Evolutionary conservation across 192 early-diverging fungal genomes (phyloP), one percentile per base, ranked within the genome.

Genomic region (Diversispora epigaea): DNA sequence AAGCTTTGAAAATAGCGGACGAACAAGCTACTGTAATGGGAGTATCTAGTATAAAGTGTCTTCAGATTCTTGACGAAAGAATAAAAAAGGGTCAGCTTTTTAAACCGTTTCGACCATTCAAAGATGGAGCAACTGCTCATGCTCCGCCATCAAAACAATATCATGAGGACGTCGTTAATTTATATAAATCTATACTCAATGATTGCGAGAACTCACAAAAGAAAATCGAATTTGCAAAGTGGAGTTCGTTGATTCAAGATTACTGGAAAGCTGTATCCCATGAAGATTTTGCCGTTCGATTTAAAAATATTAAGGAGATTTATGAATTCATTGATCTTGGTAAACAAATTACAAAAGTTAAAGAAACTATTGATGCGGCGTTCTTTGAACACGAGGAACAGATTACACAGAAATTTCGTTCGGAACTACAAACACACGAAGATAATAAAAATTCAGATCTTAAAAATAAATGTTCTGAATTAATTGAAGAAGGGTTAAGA

Each of bases 241-340:
- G n/a, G n/a, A n/a, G n/a, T n/a, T n/a, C n/a, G n/a, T n/a, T n/a
- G n/a, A n/a, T n/a, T n/a, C n/a, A n/a, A n/a, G n/a, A n/a, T 32
- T 73, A 56, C 32, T 56, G 47, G 61, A 61, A 15, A 11, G 71
- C 71, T 19, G 61, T 47, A 10, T 61, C 57, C 4, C 61, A 40
- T 62, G 57, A 54, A 17, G 32, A 65, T 25, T 75, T 75, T 62
- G 56, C 73, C n/a, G 73, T 75, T 43, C 73, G 43, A 17, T 75
- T 75, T 22, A 75, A 75, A 62, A 75, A 75, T 55, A 56, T 75
- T 2, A 75, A 22, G 32, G 61, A 75, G 55, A 75, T 75, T 19
- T 55, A 65, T 49, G 61, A 75, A 75, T 75, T 75, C 32, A 75
- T 75, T 47, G 62, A 50, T 19, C 73, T 32, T 25, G 73, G 73